These are phyloP conservation scores for Scorias spongiosa DNA, from an alignment of 2,329 filamentous ascomycete genomes.

Conservation along the genomic window DNA sequence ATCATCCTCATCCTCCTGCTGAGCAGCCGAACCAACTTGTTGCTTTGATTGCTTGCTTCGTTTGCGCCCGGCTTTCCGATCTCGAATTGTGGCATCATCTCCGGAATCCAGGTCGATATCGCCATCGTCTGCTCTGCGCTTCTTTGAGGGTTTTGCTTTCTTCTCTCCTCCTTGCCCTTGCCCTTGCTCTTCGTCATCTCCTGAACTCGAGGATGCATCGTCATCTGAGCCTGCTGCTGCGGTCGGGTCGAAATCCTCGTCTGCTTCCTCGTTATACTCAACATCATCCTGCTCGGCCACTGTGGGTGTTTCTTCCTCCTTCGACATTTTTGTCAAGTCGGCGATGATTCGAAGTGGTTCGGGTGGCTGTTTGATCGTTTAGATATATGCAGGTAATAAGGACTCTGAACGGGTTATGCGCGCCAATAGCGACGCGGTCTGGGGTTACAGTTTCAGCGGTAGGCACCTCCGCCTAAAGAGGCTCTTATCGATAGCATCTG, in stretches of 20 bases:
- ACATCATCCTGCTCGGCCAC: no score
- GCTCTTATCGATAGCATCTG: no score
- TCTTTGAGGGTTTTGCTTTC: slow-evolving; percentile 23
- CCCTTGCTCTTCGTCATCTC: slow-evolving; percentile 19
- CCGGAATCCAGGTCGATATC: slow-evolving; percentile 36
- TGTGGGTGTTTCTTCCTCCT: no score
- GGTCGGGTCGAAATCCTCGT: slow-evolving; percentile 29
- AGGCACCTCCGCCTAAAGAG: no score
- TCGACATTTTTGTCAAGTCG: no score
- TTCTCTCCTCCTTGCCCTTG: slow-evolving; percentile 7
- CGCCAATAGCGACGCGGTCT: no score
- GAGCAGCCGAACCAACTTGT: slow-evolving; percentile 18
- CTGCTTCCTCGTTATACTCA: slow-evolving; percentile 27
- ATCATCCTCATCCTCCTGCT: slow-evolving; percentile 19
- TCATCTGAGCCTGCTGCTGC: slow-evolving; percentile 13
- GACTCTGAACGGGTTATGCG: no score
- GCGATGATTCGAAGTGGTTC: no score
- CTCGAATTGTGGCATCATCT: slow-evolving; percentile 40
- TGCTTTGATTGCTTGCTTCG: slow-evolving; percentile 10
- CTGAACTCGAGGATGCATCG: slow-evolving; percentile 19
- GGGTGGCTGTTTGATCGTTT: no score
- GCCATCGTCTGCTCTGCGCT: slow-evolving; percentile 20
- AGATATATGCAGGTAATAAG: no score
- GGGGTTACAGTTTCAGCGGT: no score
- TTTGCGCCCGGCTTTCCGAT: slow-evolving; percentile 19